Percentiles rank a stretch among this genome's conserved stretches.
Evolutionary conservation across 164 flowering plant genomes (phyloP).

Genomic region (Vitis rupestris): DNA sequence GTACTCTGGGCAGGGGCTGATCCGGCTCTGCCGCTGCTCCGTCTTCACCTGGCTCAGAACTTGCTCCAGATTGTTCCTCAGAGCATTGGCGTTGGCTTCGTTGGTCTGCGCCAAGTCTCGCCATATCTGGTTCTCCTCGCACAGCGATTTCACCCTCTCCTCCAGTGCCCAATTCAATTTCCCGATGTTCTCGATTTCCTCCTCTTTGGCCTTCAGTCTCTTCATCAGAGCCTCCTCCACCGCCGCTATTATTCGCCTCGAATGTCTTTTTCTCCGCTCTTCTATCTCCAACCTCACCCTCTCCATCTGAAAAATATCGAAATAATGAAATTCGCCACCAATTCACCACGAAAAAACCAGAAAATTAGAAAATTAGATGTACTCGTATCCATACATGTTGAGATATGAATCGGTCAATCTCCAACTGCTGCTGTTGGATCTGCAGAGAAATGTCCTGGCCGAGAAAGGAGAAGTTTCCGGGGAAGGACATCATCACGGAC

Average conservation of each 20-base stretch:
- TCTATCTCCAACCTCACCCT: slow-evolving; percentile 56
- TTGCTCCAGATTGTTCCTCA: not conserved
- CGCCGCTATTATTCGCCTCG: slow-evolving; percentile 37
- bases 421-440: slow-evolving; percentile 63
- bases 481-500: no score
- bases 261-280: slow-evolving; percentile 44
- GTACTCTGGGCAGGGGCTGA: no score
- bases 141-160: not conserved
- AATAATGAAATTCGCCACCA: not conserved
- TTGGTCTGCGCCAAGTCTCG: slow-evolving; percentile 1
- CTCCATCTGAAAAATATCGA: slow-evolving; percentile 42
- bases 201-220: slow-evolving; percentile 57
- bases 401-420: slow-evolving; percentile 56
- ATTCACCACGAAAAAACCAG: not conserved
- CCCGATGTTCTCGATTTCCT: slow-evolving; percentile 23
- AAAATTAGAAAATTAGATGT: not conserved
- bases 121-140: slow-evolving; percentile 3
- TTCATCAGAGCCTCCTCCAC: slow-evolving; percentile 46
- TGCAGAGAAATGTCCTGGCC: slow-evolving; percentile 61
- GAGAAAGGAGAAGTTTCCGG: slow-evolving; percentile 36
- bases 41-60: not conserved
- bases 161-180: slow-evolving; percentile 1
- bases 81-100: slow-evolving; percentile 4
- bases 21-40: not conserved
- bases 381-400: slow-evolving; percentile 49